Conservation (phyloP, 148 eudicot genomes). For the Nepenthes mirabilis region DNA sequence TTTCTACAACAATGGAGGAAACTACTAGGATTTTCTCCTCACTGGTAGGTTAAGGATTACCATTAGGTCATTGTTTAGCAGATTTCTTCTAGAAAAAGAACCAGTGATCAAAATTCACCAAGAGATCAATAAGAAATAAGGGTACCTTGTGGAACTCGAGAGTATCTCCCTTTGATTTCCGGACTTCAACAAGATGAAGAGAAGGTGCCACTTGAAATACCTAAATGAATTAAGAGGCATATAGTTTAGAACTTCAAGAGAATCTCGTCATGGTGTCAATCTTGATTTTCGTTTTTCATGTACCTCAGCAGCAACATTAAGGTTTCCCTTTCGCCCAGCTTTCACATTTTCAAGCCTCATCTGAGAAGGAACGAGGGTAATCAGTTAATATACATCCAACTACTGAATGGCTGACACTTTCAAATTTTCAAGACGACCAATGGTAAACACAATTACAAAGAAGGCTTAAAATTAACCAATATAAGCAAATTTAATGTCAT, state of each 20-base stretch:
- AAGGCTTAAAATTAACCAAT: no score
- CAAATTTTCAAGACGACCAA: no score
- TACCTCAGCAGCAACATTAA: conserved; percentile 93
- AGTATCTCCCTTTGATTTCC: conserved; percentile 97
- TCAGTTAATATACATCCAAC: no score
- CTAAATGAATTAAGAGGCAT: conserved; percentile 21
- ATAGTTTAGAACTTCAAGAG: neutral
- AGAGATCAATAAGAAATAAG: neutral
- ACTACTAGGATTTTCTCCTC: no score
- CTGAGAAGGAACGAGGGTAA: conserved; percentile 21
- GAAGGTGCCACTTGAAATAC: conserved; percentile 96
- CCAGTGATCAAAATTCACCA: neutral
- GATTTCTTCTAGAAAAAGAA: no score
- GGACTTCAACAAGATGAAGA: conserved; percentile 89
- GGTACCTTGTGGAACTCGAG: conserved; percentile 91
- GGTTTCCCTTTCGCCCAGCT: conserved; percentile 98
- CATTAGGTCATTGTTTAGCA: no score
- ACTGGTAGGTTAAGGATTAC: no score
- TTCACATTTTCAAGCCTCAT: conserved; percentile 87
- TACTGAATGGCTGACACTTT: no score
- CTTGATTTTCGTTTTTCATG: conserved; percentile 1
- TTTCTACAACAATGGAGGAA: no score
- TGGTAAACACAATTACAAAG: no score
- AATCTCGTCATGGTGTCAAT: neutral
- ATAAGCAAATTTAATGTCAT: no score